phyloP scores from a whole-genome alignment of 2,329 filamentous ascomycete species.

The Cladosporium sp. region DNA sequence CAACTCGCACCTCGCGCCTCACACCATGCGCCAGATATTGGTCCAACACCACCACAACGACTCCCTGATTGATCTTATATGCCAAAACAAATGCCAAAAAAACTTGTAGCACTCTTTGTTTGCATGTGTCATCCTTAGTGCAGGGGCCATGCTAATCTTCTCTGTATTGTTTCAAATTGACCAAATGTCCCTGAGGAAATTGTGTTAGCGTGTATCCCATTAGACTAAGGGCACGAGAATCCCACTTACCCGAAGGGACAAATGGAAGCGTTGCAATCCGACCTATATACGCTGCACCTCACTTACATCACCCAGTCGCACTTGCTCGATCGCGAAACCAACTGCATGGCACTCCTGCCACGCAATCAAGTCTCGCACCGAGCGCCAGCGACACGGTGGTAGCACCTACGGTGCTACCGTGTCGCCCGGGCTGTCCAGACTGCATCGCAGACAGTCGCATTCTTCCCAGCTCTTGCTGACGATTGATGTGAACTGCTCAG shows the following conservation, averaged over 20 bases:
- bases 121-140: slow-evolving; percentile 93
- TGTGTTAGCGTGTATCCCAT: background rate
- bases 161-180: slow-evolving; percentile 38
- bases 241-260: slow-evolving; percentile 5
- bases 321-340: background rate
- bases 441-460: too few species aligned
- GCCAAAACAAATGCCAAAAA: slow-evolving; percentile 46
- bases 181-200: slow-evolving; percentile 9
- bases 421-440: background rate
- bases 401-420: background rate
- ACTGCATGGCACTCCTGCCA: background rate
- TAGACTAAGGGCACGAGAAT: background rate
- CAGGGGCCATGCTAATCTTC: slow-evolving; percentile 56
- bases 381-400: background rate
- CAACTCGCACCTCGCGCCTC: too few species aligned
- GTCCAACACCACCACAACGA: background rate
- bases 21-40: background rate
- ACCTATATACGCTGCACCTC: background rate
- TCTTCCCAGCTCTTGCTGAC: too few species aligned
- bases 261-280: background rate
- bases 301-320: background rate
- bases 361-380: background rate
- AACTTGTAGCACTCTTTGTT: slow-evolving; percentile 72
- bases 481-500: too few species aligned
- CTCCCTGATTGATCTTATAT: background rate